Evolutionary conservation across 106 monocot genomes (phyloP), one percentile per base, ranked within the genome.

Genomic region (Cymbidium sinense): DNA sequence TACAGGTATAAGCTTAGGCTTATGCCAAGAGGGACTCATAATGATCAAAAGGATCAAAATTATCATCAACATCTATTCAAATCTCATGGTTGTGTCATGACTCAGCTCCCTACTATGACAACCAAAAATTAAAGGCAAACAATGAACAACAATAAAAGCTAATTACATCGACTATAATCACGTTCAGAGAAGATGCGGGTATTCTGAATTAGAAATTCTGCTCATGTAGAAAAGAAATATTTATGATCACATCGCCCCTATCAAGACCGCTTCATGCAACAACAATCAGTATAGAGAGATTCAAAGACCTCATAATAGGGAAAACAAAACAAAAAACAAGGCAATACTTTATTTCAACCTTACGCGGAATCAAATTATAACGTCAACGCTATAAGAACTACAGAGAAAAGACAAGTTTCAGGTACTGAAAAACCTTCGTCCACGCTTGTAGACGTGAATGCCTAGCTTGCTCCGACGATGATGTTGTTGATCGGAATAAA

Each of bases 401-500:
- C 5, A 25, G 6, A 58, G 8, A 58, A 58, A 55, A 58, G 23
- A 25, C 54, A 23, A 58, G 58, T 5, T 58, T 58, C 58, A 15
- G 1, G 15, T 13, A 47, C 13, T 47, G n/a, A 58, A 58, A n/a
- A 58, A 58, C 11, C 58, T n/a, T 58, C 23, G 23, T 20, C 23
- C 58, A 58, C 5, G 58, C 23, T 8, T 4, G 58, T 58, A 25
- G 0, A 21, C 5, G 58, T 6, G 58, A 58, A 25, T 71, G 81
- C 85, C 87, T 85, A 89, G 39, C 79, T 80, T 18, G 89, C 84
- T 17, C 89, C 89, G 47, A 89, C 89, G 54, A 89, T 89, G 78
- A 89, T 89, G 76, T 89, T 89, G 84, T 89, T 89, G 86, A 89
- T 89, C 3, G 89, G 89, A 51, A 89, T 89, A 61, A 86, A 89